Conservation (phyloP, 2,329 filamentous ascomycete species). For the Zelopaecilomyces penicillatus region DNA sequence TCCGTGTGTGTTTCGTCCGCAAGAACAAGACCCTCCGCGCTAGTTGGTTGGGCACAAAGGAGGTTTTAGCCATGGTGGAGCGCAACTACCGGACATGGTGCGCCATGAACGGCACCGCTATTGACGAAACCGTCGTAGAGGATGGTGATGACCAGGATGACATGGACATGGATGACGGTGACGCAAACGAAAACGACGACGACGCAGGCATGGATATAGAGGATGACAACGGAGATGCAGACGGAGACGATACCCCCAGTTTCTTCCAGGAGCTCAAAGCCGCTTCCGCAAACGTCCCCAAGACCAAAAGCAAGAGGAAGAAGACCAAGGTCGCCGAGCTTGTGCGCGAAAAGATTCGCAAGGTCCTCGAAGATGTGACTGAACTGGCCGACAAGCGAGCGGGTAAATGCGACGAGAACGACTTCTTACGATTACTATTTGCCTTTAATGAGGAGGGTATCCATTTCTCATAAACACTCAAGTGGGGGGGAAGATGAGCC, state of each 20-base stretch:
- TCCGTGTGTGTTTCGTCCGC: constrained; percentile 62
- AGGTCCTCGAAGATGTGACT: constrained; percentile 74
- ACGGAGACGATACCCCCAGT: constrained; percentile 67
- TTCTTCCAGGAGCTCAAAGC: constrained; percentile 67
- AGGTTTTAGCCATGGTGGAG: constrained; percentile 75
- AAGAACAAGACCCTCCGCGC: constrained; percentile 88
- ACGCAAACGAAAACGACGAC: constrained; percentile 35
- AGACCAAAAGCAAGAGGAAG: constrained; percentile 62
- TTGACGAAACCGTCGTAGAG: constrained; percentile 58
- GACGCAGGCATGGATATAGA: constrained; percentile 45
- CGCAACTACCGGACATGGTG: constrained; percentile 86
- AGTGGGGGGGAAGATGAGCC: no score
- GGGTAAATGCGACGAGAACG: constrained; percentile 83
- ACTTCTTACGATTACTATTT: constrained; percentile 72
- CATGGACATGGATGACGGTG: constrained; percentile 29
- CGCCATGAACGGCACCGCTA: constrained; percentile 69
- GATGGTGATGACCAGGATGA: constrained; percentile 37
- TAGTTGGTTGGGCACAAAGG: constrained; percentile 70
- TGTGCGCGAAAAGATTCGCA: constrained; percentile 78
- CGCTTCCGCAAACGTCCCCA: constrained; percentile 31
- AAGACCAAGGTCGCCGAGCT: constrained; percentile 74
- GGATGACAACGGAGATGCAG: constrained; percentile 41
- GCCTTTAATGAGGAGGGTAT: constrained; percentile 90
- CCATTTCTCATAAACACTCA: constrained; percentile 61
- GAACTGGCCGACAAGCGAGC: constrained; percentile 72